Conservation (phyloP, 108 stramenopile genomes). For the Licmophora abbreviata region DNA sequence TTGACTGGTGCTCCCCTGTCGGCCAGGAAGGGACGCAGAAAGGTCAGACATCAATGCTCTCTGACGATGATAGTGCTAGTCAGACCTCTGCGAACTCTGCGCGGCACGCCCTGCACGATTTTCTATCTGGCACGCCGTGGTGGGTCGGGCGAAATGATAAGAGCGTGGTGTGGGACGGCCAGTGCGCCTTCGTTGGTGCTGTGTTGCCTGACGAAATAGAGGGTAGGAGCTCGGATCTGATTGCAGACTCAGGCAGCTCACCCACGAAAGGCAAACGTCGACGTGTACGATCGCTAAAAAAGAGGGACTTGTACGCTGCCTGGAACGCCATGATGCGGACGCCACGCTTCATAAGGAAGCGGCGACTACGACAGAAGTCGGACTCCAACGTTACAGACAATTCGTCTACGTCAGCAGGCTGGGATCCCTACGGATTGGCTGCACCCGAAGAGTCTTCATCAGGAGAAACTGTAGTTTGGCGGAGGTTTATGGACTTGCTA, state of each 20-base stretch:
- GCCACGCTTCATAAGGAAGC: conserved; percentile 38
- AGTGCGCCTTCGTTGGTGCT: conserved; percentile 42
- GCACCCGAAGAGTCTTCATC: conserved; percentile 29
- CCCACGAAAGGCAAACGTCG: conserved; percentile 5
- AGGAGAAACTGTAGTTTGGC: conserved; percentile 61
- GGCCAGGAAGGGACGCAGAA: conserved; percentile 8
- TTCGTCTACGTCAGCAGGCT: conserved; percentile 5
- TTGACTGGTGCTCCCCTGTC: conserved; percentile 44
- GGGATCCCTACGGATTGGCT: conserved; percentile 5
- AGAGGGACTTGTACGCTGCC: conserved; percentile 76
- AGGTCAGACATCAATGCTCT: conserved; percentile 4
- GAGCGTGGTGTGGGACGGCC: conserved; percentile 59
- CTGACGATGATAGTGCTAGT: conserved; percentile 8
- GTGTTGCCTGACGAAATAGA: conserved; percentile 2
- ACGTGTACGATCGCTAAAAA: conserved; percentile 43
- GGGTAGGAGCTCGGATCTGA: conserved; percentile 6
- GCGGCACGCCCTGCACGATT: conserved; percentile 27
- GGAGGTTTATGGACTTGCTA: conserved; percentile 73
- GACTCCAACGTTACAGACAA: neutral
- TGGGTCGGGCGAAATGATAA: conserved; percentile 58
- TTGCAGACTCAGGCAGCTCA: conserved; percentile 5
- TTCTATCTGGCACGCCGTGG: conserved; percentile 57
- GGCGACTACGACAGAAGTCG: neutral
- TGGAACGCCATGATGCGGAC: conserved; percentile 81
- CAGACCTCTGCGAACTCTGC: conserved; percentile 4